Evolutionary conservation across 306 rosid species (phyloP).

Genomic region (Argentina anserina): DNA sequence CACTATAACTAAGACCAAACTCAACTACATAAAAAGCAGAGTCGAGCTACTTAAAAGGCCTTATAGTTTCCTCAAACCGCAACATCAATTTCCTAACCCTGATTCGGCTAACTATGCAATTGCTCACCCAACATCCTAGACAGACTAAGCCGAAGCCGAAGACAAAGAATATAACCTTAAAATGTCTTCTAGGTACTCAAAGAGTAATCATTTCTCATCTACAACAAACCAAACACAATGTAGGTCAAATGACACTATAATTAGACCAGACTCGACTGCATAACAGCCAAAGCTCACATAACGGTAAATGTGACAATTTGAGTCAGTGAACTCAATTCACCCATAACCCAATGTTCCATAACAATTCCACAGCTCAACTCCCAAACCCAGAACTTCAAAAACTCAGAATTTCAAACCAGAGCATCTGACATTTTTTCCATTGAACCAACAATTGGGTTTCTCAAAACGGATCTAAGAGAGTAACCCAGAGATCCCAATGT

Average conservation of each 20-base stretch:
- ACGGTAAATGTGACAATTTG: not conserved
- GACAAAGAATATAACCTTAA: not conserved
- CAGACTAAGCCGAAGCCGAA: not conserved
- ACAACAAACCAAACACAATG: slow-evolving; percentile 4
- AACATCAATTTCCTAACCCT: not conserved
- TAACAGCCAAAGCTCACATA: not conserved
- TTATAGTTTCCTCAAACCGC: not conserved
- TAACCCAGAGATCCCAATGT: slow-evolving; percentile 20
- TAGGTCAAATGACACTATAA: not conserved
- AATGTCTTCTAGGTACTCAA: not conserved
- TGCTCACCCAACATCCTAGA: not conserved
- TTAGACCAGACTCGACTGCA: slow-evolving; percentile 5
- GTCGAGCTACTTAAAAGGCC: not conserved
- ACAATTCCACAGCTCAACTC: slow-evolving; percentile 2
- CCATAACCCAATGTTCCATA: slow-evolving; percentile 8
- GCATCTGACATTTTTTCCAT: not conserved
- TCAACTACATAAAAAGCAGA: slow-evolving; percentile 5
- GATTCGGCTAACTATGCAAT: not conserved
- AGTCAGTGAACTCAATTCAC: slow-evolving; percentile 1
- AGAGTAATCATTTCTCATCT: not conserved
- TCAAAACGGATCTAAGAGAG: slow-evolving; percentile 36
- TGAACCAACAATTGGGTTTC: slow-evolving; percentile 24
- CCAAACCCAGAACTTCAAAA: not conserved
- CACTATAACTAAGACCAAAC: not conserved
- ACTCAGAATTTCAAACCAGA: not conserved